Evolutionary conservation across 805 yeast genomes (phyloP).

Genomic region (Yarrowia sp.): DNA sequence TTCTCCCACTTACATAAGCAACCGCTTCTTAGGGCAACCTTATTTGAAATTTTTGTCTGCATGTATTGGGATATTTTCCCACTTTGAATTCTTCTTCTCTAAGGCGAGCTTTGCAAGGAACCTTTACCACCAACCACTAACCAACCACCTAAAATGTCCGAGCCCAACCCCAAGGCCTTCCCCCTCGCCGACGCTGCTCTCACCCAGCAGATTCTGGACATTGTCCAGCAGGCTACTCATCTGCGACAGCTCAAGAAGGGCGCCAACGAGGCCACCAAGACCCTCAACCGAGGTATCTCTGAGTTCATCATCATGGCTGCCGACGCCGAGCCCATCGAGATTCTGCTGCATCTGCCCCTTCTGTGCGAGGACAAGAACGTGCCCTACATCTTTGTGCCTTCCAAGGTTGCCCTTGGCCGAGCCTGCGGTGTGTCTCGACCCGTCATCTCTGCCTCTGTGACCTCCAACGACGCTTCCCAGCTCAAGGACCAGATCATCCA

Average conservation of each 20-base stretch:
- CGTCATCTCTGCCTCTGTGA: constrained; percentile 96
- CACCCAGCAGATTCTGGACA: constrained; percentile 94
- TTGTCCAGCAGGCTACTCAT: constrained; percentile 96
- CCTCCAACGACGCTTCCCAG: constrained; percentile 97
- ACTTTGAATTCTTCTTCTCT: constrained; percentile 23
- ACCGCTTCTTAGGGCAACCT: constrained; percentile 24
- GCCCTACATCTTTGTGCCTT: constrained; percentile 97
- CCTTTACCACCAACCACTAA: constrained; percentile 33
- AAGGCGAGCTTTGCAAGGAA: constrained; percentile 43
- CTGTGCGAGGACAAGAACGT: constrained; percentile 99
- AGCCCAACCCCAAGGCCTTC: constrained; percentile 95
- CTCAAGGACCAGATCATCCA: constrained; percentile 95
- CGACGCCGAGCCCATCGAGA: constrained; percentile 98
- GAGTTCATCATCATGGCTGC: constrained; percentile 99
- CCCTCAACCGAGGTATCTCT: constrained; percentile 98
- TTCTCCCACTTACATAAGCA: not conserved
- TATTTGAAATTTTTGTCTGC: constrained; percentile 25
- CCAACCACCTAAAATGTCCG: constrained; percentile 53
- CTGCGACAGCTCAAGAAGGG: constrained; percentile 99
- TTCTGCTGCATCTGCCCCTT: constrained; percentile 93
- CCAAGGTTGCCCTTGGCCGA: constrained; percentile 98
- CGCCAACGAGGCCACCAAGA: constrained; percentile 99
- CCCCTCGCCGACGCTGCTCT: constrained; percentile 97
- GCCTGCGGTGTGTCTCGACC: constrained; percentile 99
- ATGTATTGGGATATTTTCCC: not conserved